Conservation (phyloP, 345 rosid species). For the Melaleuca alternifolia region DNA sequence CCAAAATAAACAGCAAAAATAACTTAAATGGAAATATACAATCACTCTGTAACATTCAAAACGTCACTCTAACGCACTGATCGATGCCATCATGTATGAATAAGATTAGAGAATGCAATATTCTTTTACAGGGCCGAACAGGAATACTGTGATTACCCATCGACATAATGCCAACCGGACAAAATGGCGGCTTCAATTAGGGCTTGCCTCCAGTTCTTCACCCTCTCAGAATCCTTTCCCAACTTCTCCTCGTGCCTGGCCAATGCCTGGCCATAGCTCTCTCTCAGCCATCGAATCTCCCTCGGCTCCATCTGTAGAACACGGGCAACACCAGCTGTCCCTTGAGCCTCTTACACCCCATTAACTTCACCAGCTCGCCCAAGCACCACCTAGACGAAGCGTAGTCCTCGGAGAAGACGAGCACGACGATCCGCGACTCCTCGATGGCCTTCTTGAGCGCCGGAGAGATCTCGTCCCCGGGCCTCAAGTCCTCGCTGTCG, state of each 20-base stretch:
- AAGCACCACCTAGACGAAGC: conserved; percentile 1
- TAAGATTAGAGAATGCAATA: background rate
- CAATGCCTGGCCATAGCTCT: background rate
- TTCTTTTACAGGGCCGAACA: no score
- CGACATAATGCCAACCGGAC: background rate
- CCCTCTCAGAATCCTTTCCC: no score
- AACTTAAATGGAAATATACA: background rate
- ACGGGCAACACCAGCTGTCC: background rate
- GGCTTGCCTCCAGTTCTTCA: no score
- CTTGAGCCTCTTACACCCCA: background rate
- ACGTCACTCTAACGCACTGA: no score
- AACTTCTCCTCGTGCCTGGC: no score
- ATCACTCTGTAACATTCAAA: background rate
- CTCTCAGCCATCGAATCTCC: background rate
- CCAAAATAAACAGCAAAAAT: background rate
- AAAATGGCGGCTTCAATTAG: background rate
- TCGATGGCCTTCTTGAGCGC: no score
- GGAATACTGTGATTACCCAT: background rate
- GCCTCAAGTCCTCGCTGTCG: no score
- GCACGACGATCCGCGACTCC: no score
- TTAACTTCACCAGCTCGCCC: background rate
- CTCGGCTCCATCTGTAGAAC: background rate
- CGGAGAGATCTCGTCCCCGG: no score
- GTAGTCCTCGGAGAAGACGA: background rate
- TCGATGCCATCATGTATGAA: no score